Conservation (phyloP, 805 yeast genomes). For the Kuraishia piskuri region DNA sequence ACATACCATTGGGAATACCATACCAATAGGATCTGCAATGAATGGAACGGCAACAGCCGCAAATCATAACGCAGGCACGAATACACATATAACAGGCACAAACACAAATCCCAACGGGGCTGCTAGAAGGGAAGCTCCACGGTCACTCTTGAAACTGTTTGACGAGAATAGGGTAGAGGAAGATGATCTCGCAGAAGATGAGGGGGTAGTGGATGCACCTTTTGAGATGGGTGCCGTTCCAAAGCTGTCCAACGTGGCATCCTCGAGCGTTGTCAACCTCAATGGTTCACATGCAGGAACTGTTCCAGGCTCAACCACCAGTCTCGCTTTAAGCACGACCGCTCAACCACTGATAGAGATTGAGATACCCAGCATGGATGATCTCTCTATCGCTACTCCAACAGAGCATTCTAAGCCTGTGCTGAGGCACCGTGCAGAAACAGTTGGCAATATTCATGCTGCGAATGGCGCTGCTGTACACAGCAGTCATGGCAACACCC, state of each 20-base stretch:
- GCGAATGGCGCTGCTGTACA: neutral
- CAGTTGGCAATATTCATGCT: neutral
- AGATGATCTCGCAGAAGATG: constrained; percentile 11
- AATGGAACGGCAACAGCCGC: neutral
- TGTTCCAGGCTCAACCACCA: neutral
- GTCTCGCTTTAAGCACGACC: constrained; percentile 9
- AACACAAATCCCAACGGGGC: constrained; percentile 3
- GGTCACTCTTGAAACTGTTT: constrained; percentile 61
- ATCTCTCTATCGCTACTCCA: constrained; percentile 13
- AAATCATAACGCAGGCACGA: neutral
- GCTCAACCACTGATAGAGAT: constrained; percentile 53
- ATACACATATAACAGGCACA: neutral
- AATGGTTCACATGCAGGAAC: constrained; percentile 1
- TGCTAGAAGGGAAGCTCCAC: constrained; percentile 49
- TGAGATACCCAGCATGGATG: constrained; percentile 66
- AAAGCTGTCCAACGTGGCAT: constrained; percentile 1
- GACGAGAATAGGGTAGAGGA: constrained; percentile 37
- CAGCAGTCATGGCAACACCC: neutral
- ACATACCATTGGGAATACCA: neutral
- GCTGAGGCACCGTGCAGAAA: neutral
- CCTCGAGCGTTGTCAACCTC: neutral
- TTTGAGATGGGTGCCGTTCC: neutral
- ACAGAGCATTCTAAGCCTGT: neutral
- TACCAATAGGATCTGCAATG: neutral
- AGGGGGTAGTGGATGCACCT: constrained; percentile 1